These are phyloP conservation scores for Lithospermum erythrorhizon DNA, from an alignment of 257 asterid genomes.

Conservation along the genomic window DNA sequence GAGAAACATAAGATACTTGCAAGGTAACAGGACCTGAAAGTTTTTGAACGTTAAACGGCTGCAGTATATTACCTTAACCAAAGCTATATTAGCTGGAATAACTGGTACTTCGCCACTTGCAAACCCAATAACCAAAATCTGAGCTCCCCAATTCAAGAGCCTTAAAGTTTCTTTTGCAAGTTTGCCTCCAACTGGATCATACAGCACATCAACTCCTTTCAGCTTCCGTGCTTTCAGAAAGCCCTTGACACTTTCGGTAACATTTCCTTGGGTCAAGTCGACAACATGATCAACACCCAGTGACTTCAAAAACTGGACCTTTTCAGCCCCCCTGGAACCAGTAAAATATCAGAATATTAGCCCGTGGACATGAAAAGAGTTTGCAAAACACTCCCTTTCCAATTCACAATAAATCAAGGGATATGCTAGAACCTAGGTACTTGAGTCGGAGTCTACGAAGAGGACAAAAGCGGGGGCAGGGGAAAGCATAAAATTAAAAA, in stretches of 20 bases:
- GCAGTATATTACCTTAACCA: constrained; percentile 62
- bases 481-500: too few species aligned
- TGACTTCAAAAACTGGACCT: constrained; percentile 60
- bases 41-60: constrained; percentile 3
- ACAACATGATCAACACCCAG: constrained; percentile 85
- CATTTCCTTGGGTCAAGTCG: constrained; percentile 59
- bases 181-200: constrained; percentile 97
- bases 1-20: not conserved
- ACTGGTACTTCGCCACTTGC: constrained; percentile 92
- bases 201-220: constrained; percentile 85
- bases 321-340: constrained; percentile 59
- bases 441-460: too few species aligned
- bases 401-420: not conserved
- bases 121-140: constrained; percentile 83
- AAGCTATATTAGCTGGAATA: constrained; percentile 81
- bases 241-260: constrained; percentile 60
- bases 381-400: not conserved
- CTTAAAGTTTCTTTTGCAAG: constrained; percentile 66
- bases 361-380: not conserved
- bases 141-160: constrained; percentile 92
- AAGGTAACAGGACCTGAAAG: not conserved
- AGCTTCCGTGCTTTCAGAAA: constrained; percentile 63
- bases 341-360: constrained; percentile 9
- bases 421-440: too few species aligned
- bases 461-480: too few species aligned